A percentile compares a stretch with the other conserved stretches of the same genome.
phyloP scores from a whole-genome alignment of 2,329 filamentous ascomycete species.

The Colletotrichum echinochloae region DNA sequence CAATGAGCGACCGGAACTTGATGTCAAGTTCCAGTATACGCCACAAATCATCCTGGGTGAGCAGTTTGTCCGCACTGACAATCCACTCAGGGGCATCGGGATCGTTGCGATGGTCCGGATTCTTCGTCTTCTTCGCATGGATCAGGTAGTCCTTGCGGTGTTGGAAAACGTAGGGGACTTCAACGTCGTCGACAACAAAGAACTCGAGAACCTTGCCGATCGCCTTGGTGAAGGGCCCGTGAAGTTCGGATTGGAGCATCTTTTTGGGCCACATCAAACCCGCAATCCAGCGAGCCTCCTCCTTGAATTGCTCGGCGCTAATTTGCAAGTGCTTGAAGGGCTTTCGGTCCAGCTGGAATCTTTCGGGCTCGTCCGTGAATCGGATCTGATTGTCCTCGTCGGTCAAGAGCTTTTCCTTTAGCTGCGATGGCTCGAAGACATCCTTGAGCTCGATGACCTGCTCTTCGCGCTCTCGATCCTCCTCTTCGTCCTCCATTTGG shows the following conservation, averaged over 20 bases:
- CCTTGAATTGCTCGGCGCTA: slow-evolving; percentile 85
- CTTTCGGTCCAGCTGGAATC: slow-evolving; percentile 91
- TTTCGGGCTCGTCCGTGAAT: slow-evolving; percentile 88
- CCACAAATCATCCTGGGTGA: slow-evolving; percentile 95
- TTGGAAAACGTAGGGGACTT: slow-evolving; percentile 97
- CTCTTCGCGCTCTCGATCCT: slow-evolving; percentile 81
- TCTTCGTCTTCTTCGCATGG: slow-evolving; percentile 79
- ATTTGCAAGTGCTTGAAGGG: slow-evolving; percentile 87
- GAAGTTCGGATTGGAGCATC: slow-evolving; percentile 76
- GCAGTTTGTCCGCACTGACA: slow-evolving; percentile 84
- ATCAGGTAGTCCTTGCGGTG: slow-evolving; percentile 98
- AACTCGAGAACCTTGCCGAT: slow-evolving; percentile 95
- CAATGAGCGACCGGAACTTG: slow-evolving; percentile 91
- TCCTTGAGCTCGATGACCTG: slow-evolving; percentile 94
- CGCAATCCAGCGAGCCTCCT: slow-evolving; percentile 93
- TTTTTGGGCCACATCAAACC: slow-evolving; percentile 92
- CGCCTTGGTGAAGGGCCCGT: slow-evolving; percentile 86
- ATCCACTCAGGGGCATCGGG: slow-evolving; percentile 78
- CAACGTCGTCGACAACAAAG: slow-evolving; percentile 92
- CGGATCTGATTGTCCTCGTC: slow-evolving; percentile 95
- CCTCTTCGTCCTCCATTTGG: slow-evolving; percentile 87
- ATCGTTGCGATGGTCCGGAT: slow-evolving; percentile 72
- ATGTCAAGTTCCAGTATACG: slow-evolving; percentile 94
- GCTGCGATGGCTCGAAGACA: slow-evolving; percentile 96
- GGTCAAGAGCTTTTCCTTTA: slow-evolving; percentile 93